Base-by-base conservation (phyloP, 2,329 filamentous ascomycete species). In the Magnaporthiopsis rhizophila region DNA sequence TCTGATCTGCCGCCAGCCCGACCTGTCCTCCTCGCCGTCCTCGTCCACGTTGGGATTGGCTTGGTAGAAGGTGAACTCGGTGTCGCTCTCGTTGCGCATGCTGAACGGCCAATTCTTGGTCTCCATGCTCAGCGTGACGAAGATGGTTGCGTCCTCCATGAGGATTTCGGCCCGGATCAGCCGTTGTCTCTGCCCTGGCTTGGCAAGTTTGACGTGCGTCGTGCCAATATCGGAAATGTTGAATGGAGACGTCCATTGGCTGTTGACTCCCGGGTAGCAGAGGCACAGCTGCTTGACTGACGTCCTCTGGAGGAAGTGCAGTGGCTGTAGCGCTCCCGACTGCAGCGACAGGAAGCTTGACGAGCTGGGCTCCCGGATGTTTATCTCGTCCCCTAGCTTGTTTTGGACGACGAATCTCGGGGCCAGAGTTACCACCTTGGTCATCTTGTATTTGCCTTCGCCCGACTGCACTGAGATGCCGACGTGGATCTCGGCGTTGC, bases 41-140 rank as follows among this genome's bases (percentile, higher is more conserved):
- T 98, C 93, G 66, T 97, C 93, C 12, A 96, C 80, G 70, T 94
- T 96, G 5, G 95, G 95, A 71, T 98, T 90, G 24, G 92, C 90
- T 75, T 99, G 95, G 80, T 90, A 97, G 79, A 99, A 99, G 61
- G 94, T 89, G 75, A 98, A 98, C 73, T 98, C 95, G 30, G 89
- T 90, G 71, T 98, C 94, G 72, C 94, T 98, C 78, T 98, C 95
- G 72, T 99, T 99, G 68, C 95, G 89, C 88, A 99, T 97, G 0
- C 93, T 97, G 78, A 95, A 99, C 0, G 95, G 95, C 95, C 95
- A 99, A 73, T 96, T 92, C 75, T 95, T 96, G 7, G 86, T 92
- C 78, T 99, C 95, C 69, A 94, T 81, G 72, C 88, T 95, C 65
- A 99, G 83, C 71, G 97, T 91, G 45, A 98, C 76, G 81, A 98